Conservation (phyloP, 2,329 filamentous ascomycete species). For the Stromatinia cepivora region DNA sequence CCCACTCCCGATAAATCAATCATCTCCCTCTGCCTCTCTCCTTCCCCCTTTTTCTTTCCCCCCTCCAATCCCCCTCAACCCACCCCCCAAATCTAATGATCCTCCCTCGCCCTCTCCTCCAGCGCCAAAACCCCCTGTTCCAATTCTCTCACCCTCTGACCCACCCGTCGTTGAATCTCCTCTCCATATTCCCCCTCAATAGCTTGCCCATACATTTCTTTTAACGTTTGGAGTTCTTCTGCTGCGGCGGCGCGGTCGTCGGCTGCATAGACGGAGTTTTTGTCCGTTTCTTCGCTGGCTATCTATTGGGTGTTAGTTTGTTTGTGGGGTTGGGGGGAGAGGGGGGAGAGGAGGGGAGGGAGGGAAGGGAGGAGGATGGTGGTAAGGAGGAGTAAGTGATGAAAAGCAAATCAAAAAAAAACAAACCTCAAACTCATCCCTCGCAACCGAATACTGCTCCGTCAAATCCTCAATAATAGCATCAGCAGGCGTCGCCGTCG, state of each 20-base stretch:
- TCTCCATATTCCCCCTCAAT: conserved; percentile 43
- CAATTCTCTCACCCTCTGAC: conserved; percentile 49
- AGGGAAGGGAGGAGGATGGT: not conserved
- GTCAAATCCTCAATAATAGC: conserved; percentile 12
- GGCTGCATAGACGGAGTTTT: conserved; percentile 47
- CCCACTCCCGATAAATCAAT: not conserved
- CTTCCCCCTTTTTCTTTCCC: not conserved
- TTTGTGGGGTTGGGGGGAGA: no score
- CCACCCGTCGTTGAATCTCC: conserved; percentile 47
- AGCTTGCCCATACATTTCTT: conserved; percentile 38
- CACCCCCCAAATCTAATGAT: conserved; percentile 27
- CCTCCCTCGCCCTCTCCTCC: conserved; percentile 44
- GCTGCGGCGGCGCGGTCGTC: conserved; percentile 49
- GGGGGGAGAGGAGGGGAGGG: no score
- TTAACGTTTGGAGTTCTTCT: conserved; percentile 46
- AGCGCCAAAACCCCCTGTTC: conserved; percentile 46
- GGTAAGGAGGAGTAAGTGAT: not conserved
- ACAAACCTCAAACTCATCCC: conserved; percentile 47
- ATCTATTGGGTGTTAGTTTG: conserved; percentile 36
- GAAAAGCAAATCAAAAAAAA: not conserved
- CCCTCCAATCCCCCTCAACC: not conserved
- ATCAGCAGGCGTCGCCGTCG: not conserved
- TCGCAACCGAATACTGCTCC: conserved; percentile 43
- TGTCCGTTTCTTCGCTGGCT: conserved; percentile 48
- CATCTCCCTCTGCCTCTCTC: not conserved